Conservation (phyloP, 371 early-diverging fungal species). For the Actinomucor elegans region DNA sequence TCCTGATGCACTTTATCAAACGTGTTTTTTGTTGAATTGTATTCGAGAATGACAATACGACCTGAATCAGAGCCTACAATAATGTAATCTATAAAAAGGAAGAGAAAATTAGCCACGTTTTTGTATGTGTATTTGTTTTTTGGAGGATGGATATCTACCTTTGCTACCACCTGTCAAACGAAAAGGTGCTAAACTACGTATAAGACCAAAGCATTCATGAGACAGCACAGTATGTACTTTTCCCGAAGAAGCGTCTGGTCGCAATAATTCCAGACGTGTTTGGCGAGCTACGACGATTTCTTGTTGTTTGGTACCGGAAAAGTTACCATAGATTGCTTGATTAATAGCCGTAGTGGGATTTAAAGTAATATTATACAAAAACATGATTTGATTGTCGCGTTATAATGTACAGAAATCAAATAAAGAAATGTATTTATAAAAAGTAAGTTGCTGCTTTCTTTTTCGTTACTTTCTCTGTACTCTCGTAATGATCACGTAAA, state of each 20-base stretch:
- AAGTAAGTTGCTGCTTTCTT: not conserved
- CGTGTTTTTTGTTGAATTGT: conserved; percentile 69
- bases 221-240: conserved; percentile 74
- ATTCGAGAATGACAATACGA: conserved; percentile 89
- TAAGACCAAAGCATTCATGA: conserved; percentile 84
- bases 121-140: too few relatives aligned
- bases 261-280: conserved; percentile 79
- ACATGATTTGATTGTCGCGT: conserved; percentile 63
- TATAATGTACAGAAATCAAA: not conserved
- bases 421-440: not conserved
- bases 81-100: conserved; percentile 73
- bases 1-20: conserved; percentile 91
- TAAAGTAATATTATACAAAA: conserved; percentile 89
- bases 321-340: conserved; percentile 87
- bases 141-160: conserved; percentile 43
- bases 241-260: conserved; percentile 80
- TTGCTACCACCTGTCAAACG: conserved; percentile 76
- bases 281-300: conserved; percentile 87
- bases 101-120: too few relatives aligned
- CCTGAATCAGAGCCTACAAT: conserved; percentile 93
- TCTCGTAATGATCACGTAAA: not conserved
- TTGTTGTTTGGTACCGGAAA: conserved; percentile 89
- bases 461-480: too few relatives aligned
- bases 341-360: conserved; percentile 81
- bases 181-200: conserved; percentile 78